Evolutionary conservation across 805 yeast species (phyloP), one percentile per base, ranked within the genome.

Genomic region (Hanseniaspora singularis): DNA sequence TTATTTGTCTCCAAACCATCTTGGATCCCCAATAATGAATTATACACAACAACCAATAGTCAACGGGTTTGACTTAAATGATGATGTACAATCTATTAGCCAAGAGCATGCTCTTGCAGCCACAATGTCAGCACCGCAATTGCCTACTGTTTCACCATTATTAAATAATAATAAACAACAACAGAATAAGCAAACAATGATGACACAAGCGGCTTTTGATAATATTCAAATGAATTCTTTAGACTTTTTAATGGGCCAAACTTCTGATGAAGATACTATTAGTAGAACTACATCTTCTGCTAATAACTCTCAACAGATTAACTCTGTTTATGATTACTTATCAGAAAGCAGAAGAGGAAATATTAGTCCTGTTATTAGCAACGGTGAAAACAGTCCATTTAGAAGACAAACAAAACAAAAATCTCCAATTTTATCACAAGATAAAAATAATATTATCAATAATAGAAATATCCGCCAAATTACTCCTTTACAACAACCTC

Each of bases 1-100:
- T 6, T 57, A 58, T 42, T 44, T 56, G 20, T 53, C 59, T 1
- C 56, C 59, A 27, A 53, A 57, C 18, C 48, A 46, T 33, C 54
- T 56, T 12, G 55, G 57, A 8, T 56, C 62, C 15, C 62, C 64
- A 14, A 51, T 54, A 11, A 57, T 40, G 47, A 19, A 16, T 16
- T 34, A 22, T 12, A 4, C 14, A 18, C 22, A 27, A n/a, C 30
- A 23, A 32, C 16, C 38, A 23, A 39, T 26, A 31, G 34, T 46
- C 49, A 46, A 39, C 45, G 45, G 46, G 50, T 46, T 46, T 40
- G 50, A 46, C 38, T 20, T 55, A n/a, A 55, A 54, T 30, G 59
- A 61, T 37, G 54, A 52, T 27, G 56, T 58, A 24, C 41, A 51
- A 31, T 24, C 47, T 10, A 11, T 43, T 23, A 43, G 16, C 23